Conservation (phyloP, 2,329 filamentous ascomycete genomes). For the Fusarium succisae region DNA sequence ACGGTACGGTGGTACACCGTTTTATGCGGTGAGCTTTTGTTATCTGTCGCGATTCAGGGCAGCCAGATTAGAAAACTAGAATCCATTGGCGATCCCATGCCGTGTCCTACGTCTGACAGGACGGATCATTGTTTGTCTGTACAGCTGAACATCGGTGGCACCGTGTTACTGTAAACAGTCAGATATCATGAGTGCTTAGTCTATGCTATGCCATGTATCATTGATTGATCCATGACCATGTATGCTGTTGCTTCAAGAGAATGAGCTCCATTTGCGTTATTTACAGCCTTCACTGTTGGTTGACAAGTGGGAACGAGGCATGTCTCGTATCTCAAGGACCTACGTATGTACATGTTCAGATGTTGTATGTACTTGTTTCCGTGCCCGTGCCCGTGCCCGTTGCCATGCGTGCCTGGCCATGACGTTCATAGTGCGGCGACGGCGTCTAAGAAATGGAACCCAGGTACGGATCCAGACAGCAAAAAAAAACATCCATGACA, state of each 20-base stretch:
- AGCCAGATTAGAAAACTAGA: constrained; percentile 6
- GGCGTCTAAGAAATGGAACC: constrained; percentile 29
- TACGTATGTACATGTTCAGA: background rate
- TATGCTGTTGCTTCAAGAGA: background rate
- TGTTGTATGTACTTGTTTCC: background rate
- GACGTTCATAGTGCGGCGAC: constrained; percentile 38
- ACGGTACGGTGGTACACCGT: constrained; percentile 23
- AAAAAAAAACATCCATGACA: background rate
- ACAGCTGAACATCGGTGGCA: background rate
- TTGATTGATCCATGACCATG: background rate
- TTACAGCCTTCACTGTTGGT: constrained; percentile 15
- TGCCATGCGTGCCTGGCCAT: constrained; percentile 8
- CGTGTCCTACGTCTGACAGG: background rate
- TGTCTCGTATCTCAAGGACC: constrained; percentile 13
- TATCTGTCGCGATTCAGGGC: constrained; percentile 24
- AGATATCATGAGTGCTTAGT: background rate
- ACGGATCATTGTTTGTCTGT: background rate
- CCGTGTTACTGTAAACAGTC: background rate
- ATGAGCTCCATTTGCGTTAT: constrained; percentile 24
- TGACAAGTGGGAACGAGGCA: constrained; percentile 20
- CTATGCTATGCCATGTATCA: background rate
- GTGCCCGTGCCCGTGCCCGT: background rate
- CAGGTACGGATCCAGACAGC: constrained; percentile 1
- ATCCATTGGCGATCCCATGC: constrained; percentile 12
- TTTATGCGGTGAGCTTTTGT: constrained; percentile 12